These are phyloP conservation scores for Fulvia fulva DNA, from an alignment of 2,329 filamentous ascomycete species.

Conservation along the genomic window DNA sequence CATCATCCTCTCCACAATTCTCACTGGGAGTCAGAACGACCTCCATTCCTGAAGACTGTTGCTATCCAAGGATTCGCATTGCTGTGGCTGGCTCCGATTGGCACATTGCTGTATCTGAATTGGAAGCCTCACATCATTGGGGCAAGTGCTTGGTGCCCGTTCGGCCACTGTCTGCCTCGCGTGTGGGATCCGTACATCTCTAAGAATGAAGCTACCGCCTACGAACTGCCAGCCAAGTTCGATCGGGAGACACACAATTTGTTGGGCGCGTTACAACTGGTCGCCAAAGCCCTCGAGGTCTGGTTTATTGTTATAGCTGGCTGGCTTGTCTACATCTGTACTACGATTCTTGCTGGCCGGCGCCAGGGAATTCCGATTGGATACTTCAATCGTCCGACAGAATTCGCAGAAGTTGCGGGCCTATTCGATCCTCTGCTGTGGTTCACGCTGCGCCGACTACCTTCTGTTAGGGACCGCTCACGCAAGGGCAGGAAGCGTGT, in stretches of 20 bases:
- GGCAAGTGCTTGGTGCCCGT: slow-evolving; percentile 29
- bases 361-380: slow-evolving; percentile 28
- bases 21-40: not conserved
- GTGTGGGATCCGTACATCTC: slow-evolving; percentile 5
- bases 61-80: slow-evolving; percentile 21
- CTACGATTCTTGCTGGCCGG: slow-evolving; percentile 24
- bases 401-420: slow-evolving; percentile 26
- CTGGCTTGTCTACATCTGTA: slow-evolving; percentile 28
- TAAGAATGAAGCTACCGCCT: not conserved
- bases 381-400: slow-evolving; percentile 26
- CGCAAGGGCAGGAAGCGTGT: not conserved
- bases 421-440: slow-evolving; percentile 27
- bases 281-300: slow-evolving; percentile 31
- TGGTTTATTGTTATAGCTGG: slow-evolving; percentile 32
- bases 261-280: slow-evolving; percentile 30
- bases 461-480: not conserved
- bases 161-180: slow-evolving; percentile 15
- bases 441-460: slow-evolving; percentile 14
- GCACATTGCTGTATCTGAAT: slow-evolving; percentile 28
- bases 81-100: slow-evolving; percentile 30
- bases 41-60: slow-evolving; percentile 1
- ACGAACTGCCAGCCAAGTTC: slow-evolving; percentile 10
- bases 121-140: slow-evolving; percentile 27
- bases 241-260: slow-evolving; percentile 28
- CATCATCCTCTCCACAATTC: not conserved